Conservation (phyloP, 2,329 filamentous ascomycete genomes). For the Paracorniculantispora psalliotae region DNA sequence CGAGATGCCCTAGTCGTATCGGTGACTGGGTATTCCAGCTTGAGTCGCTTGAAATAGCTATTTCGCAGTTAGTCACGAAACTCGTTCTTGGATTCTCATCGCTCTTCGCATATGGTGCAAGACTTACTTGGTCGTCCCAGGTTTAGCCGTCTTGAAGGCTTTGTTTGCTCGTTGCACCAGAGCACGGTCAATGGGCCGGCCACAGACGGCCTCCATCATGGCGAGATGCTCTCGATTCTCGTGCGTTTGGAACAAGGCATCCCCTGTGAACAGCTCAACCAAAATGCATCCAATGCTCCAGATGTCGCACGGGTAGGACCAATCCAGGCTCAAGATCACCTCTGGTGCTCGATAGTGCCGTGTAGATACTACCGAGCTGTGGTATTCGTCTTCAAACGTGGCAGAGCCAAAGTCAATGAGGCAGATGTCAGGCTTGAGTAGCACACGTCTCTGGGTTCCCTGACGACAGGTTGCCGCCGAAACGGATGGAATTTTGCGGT, state of each 20-base stretch:
- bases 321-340: conserved; percentile 65
- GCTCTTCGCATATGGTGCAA: not conserved
- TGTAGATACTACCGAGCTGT: conserved; percentile 66
- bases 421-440: conserved; percentile 64
- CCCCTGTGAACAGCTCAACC: conserved; percentile 67
- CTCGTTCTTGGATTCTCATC: not conserved
- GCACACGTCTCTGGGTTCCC: conserved; percentile 58
- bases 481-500: conserved; percentile 63
- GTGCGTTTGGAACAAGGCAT: conserved; percentile 67
- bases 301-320: conserved; percentile 68
- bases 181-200: conserved; percentile 43
- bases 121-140: conserved; percentile 9
- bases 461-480: conserved; percentile 55
- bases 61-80: not conserved
- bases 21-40: conserved; percentile 7
- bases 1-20: conserved; percentile 10
- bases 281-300: conserved; percentile 72
- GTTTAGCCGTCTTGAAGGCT: conserved; percentile 1
- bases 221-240: conserved; percentile 68
- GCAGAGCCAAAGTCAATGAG: conserved; percentile 69
- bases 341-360: conserved; percentile 66
- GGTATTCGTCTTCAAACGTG: conserved; percentile 69
- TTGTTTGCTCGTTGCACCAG: conserved; percentile 10
- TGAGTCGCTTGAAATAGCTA: conserved; percentile 13
- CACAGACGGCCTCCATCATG: conserved; percentile 70